Percentiles rank a stretch among this genome's conserved stretches.
Evolutionary conservation across 2,329 filamentous ascomycete genomes (phyloP).

Genomic region (Ceratocystis alfenasii): DNA sequence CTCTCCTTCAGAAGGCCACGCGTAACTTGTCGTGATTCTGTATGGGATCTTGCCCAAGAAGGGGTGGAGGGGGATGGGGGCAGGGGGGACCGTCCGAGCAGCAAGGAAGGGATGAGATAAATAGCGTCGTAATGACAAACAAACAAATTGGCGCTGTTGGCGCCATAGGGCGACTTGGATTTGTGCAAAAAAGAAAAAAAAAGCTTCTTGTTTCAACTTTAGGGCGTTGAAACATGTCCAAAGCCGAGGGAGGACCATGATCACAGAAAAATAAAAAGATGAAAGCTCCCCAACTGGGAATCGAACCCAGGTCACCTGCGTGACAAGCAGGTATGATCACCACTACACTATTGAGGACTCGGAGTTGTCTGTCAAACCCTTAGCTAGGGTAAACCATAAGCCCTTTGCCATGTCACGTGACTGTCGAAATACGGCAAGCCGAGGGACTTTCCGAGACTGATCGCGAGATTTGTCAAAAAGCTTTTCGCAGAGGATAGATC

Average conservation of each 20-base stretch:
- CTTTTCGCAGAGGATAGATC: too few species aligned
- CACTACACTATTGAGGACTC: slow-evolving; percentile 15
- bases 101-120: background rate
- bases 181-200: background rate
- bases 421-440: too few species aligned
- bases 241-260: too few species aligned
- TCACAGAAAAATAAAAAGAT: background rate
- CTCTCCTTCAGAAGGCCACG: background rate
- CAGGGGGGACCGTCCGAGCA: background rate
- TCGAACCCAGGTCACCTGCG: slow-evolving; percentile 17
- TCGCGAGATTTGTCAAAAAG: too few species aligned
- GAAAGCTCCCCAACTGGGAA: slow-evolving; percentile 11
- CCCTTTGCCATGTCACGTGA: background rate
- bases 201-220: background rate
- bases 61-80: too few species aligned
- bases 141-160: too few species aligned
- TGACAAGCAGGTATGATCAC: slow-evolving; percentile 16
- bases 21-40: slow-evolving; percentile 4
- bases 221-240: too few species aligned
- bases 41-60: background rate
- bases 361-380: background rate
- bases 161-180: too few species aligned
- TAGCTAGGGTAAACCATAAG: background rate
- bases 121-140: too few species aligned
- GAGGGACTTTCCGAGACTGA: too few species aligned